Base-by-base conservation (phyloP, 2,329 filamentous ascomycete genomes). In the Diplodia seriata region DNA sequence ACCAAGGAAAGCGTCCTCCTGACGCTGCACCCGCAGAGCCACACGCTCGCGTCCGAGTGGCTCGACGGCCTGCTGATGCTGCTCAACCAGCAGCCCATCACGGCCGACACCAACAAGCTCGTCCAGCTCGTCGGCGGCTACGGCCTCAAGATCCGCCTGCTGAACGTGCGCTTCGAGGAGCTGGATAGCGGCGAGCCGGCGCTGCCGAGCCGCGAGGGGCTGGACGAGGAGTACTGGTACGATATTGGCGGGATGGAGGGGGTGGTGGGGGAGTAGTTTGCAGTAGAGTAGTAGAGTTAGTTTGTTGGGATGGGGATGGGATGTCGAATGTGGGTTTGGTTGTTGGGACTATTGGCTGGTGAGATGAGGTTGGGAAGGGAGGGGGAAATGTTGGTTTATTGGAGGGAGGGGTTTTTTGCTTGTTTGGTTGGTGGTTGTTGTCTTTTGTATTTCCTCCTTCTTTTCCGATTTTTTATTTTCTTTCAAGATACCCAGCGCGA, bases 171-270 rank as follows among this genome's bases (percentile, higher is more conserved):
- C 67, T 91, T 94, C 81, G 93, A 98, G 77, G 91, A 96, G 76
- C 86, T 90, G 55, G 87, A 29, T 87, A 87, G 74, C 18, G 72
- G 76, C n/a, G 91, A 91, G 50, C 88, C 89, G 5, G 84, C 87
- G 68, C 88, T 97, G 70, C 94, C 95, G 3, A 91, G 89, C 74
- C 84, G 95, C 65, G 91, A 95, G 73, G 94, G 92, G 0, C 78
- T 98, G 72, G 92, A 97, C 77, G 93, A 97, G 72, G 91, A 97
- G 77, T 99, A 96, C 78, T 97, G 91, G 81, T 98, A 96, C 81
- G 92, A 94, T 51, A 80, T 83, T 75, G 79, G 76, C 62, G 75
- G 76, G 2, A 74, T 78, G 73, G 72, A 77, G 38, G 73, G 50
- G 33, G 31, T 26, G 33, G 31, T 26, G 15, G 59, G 31, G 29